Conservation (phyloP, 192 early-diverging fungal genomes). For the Podila clonocystis region DNA sequence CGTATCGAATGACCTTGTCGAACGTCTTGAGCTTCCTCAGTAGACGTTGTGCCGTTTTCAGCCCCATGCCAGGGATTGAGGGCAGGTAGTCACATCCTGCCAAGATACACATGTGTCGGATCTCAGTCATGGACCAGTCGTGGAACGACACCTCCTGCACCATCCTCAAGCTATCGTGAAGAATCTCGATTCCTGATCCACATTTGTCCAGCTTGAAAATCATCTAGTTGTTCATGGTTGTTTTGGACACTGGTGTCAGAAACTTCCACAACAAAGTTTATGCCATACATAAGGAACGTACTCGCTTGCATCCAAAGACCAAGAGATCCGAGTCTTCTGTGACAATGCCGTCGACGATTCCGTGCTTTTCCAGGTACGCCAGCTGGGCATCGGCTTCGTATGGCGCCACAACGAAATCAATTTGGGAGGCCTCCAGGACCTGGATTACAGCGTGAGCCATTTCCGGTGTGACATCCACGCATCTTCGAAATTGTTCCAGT, state of each 20-base stretch:
- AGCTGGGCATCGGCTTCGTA: slow-evolving; percentile 99
- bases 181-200: slow-evolving; percentile 76
- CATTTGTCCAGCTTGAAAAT: slow-evolving; percentile 85
- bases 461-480: slow-evolving; percentile 84
- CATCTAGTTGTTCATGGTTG: slow-evolving; percentile 50
- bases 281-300: slow-evolving; percentile 9
- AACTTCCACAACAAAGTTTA: background rate
- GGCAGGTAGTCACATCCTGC: slow-evolving; percentile 97
- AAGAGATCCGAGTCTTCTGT: slow-evolving; percentile 97
- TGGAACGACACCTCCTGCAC: slow-evolving; percentile 59
- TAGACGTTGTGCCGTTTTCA: slow-evolving; percentile 78
- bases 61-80: slow-evolving; percentile 84
- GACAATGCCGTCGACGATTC: slow-evolving; percentile 80
- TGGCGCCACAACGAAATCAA: slow-evolving; percentile 90
- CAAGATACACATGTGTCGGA: slow-evolving; percentile 95
- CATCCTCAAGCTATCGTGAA: slow-evolving; percentile 58
- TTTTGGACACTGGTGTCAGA: too few relatives aligned
- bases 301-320: slow-evolving; percentile 87
- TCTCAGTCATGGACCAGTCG: slow-evolving; percentile 66
- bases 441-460: slow-evolving; percentile 87
- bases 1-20: slow-evolving; percentile 44
- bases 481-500: slow-evolving; percentile 74
- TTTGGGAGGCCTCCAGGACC: slow-evolving; percentile 65
- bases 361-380: slow-evolving; percentile 77
- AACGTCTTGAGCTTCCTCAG: slow-evolving; percentile 57